phyloP scores from a whole-genome alignment of 495 filamentous ascomycete genomes.

The Penicillium paradoxum region DNA sequence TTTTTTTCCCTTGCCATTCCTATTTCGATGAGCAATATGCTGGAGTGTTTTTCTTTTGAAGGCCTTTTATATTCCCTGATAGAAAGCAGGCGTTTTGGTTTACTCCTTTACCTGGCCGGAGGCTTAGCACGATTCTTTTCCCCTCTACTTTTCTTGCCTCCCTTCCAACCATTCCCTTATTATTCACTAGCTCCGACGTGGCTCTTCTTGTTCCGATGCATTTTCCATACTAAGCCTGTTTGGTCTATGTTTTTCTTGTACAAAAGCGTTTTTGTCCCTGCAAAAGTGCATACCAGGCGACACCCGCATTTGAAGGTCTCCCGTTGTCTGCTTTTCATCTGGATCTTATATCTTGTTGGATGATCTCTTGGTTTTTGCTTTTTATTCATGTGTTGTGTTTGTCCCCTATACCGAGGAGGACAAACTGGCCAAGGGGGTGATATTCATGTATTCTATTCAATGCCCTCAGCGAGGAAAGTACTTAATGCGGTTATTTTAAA shows the following conservation, averaged over 20 bases:
- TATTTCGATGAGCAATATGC: constrained; percentile 32
- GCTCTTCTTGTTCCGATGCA: constrained; percentile 11
- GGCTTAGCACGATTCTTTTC: constrained; percentile 30
- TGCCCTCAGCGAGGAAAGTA: constrained; percentile 23
- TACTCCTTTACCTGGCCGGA: constrained; percentile 27
- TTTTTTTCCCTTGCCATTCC: constrained; percentile 18
- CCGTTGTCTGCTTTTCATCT: constrained; percentile 13
- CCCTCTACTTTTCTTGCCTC: neutral
- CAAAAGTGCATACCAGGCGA: constrained; percentile 7
- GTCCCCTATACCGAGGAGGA: constrained; percentile 9
- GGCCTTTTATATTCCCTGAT: constrained; percentile 41
- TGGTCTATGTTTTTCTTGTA: constrained; percentile 27
- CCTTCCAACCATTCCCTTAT: constrained; percentile 5
- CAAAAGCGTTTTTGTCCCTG: constrained; percentile 32
- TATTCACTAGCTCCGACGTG: constrained; percentile 6
- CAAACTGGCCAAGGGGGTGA: constrained; percentile 18
- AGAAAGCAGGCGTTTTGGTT: constrained; percentile 46
- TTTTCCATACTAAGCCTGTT: constrained; percentile 20
- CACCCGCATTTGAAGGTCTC: constrained; percentile 15
- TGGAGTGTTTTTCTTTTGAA: constrained; percentile 24
- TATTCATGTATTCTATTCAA: constrained; percentile 30
- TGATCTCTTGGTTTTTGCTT: constrained; percentile 18
- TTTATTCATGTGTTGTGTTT: constrained; percentile 9
- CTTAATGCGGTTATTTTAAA: constrained; percentile 18
- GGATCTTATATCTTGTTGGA: constrained; percentile 13